These are phyloP conservation scores for Ophiocordyceps sinensis DNA, from an alignment of 2,329 filamentous ascomycete genomes.

Conservation along the genomic window DNA sequence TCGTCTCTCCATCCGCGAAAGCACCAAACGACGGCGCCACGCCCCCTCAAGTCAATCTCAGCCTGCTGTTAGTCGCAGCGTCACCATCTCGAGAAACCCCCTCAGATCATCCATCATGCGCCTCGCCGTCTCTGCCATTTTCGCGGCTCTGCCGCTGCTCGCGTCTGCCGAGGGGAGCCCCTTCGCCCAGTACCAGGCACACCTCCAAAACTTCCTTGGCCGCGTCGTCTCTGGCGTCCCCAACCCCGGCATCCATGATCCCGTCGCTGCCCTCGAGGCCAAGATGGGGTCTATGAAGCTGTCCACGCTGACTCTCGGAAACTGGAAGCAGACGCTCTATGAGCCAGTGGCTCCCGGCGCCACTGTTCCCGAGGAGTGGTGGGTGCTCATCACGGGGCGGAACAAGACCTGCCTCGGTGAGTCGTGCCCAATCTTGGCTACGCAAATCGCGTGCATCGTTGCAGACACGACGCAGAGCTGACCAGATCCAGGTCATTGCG, in stretches of 20 bases:
- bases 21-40: no score
- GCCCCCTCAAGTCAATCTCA: no score
- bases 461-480: not conserved
- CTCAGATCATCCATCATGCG: slow-evolving; percentile 34
- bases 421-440: slow-evolving; percentile 5
- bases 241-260: slow-evolving; percentile 26
- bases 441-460: not conserved
- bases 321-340: slow-evolving; percentile 57
- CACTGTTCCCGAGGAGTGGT: slow-evolving; percentile 59
- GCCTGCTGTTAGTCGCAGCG: no score
- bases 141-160: slow-evolving; percentile 42
- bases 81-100: no score
- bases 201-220: slow-evolving; percentile 50
- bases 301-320: slow-evolving; percentile 45
- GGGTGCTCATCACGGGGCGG: slow-evolving; percentile 57
- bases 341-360: slow-evolving; percentile 42
- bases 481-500: slow-evolving; percentile 45
- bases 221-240: slow-evolving; percentile 40
- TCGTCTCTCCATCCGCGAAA: no score
- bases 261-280: slow-evolving; percentile 25
- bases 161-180: slow-evolving; percentile 35
- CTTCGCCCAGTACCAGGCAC: slow-evolving; percentile 44
- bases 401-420: slow-evolving; percentile 64
- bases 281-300: slow-evolving; percentile 27
- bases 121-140: slow-evolving; percentile 34